A percentile compares a stretch with the other conserved stretches of the same genome.
Evolutionary conservation across 768 basidiomycete species (phyloP).

Genomic region (Russula lepida): DNA sequence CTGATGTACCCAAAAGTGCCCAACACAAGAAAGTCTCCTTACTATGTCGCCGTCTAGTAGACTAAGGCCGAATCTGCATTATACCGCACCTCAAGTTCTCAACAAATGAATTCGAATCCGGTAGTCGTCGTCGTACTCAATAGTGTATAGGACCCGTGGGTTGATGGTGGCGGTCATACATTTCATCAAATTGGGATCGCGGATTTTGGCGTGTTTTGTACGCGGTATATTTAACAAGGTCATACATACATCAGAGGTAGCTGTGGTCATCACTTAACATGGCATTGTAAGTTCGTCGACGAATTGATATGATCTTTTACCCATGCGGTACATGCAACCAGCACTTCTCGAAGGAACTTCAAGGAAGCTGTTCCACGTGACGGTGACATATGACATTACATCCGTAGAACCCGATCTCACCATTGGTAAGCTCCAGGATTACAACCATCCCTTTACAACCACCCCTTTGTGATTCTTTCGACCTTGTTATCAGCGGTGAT

Average conservation of each 20-base stretch:
- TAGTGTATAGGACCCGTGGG: background rate
- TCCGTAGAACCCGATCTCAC: no score
- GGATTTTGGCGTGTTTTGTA: slow-evolving; percentile 1
- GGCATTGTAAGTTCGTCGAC: slow-evolving; percentile 3
- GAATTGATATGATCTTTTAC: background rate
- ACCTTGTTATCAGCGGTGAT: slow-evolving; percentile 13
- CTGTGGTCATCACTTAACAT: slow-evolving; percentile 7
- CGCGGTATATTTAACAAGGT: background rate
- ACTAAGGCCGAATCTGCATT: slow-evolving; percentile 6
- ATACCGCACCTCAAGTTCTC: background rate
- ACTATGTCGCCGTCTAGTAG: background rate
- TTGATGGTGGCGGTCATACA: background rate
- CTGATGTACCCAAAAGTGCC: background rate
- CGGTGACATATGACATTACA: no score
- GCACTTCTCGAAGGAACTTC: no score
- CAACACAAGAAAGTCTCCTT: background rate
- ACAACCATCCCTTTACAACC: no score
- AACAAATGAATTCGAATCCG: background rate
- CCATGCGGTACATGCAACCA: background rate
- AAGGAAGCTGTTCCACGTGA: no score
- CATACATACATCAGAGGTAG: slow-evolving; percentile 11
- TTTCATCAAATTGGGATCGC: background rate
- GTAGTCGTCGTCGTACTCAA: slow-evolving; percentile 4
- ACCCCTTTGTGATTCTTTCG: slow-evolving; percentile 10
- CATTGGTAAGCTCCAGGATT: no score